Evolutionary conservation across 2,329 filamentous ascomycete species (phyloP).

Genomic region (Orbilia blumenaviensis): DNA sequence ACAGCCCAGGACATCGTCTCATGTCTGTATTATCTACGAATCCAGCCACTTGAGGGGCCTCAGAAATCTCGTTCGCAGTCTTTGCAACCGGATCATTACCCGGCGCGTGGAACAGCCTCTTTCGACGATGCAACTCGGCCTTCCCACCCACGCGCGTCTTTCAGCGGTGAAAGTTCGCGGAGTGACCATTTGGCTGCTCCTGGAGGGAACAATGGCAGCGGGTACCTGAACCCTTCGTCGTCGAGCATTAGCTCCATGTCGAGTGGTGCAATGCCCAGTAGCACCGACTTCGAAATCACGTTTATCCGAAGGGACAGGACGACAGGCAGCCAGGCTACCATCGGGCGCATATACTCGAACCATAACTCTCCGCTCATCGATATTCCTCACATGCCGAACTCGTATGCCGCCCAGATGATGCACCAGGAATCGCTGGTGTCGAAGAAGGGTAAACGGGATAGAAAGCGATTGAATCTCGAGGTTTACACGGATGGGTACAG

Average conservation of each 20-base stretch:
- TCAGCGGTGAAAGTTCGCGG: slow-evolving; percentile 32
- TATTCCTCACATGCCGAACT: slow-evolving; percentile 32
- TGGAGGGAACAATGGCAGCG: not conserved
- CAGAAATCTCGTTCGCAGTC: slow-evolving; percentile 39
- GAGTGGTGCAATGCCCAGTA: not conserved
- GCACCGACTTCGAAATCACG: slow-evolving; percentile 46
- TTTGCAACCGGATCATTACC: slow-evolving; percentile 19
- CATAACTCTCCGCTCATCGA: slow-evolving; percentile 22
- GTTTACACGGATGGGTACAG: slow-evolving; percentile 44
- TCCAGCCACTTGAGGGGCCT: slow-evolving; percentile 65
- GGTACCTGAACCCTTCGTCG: not conserved
- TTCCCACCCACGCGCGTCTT: slow-evolving; percentile 26
- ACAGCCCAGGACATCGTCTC: slow-evolving; percentile 85
- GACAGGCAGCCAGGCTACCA: slow-evolving; percentile 21
- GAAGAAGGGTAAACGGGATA: slow-evolving; percentile 36
- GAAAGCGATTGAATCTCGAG: slow-evolving; percentile 44
- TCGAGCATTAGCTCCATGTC: slow-evolving; percentile 1
- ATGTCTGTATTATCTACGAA: slow-evolving; percentile 90
- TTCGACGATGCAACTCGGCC: slow-evolving; percentile 24
- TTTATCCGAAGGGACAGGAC: slow-evolving; percentile 38
- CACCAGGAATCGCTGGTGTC: slow-evolving; percentile 33
- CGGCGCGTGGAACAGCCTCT: slow-evolving; percentile 4
- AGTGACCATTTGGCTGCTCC: slow-evolving; percentile 35
- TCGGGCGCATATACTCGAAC: slow-evolving; percentile 48
- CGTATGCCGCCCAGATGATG: slow-evolving; percentile 44